A percentile compares a stretch with the other conserved stretches of the same genome.
These are phyloP conservation scores for Ceratobasidium papillatum DNA, from an alignment of 1,284 basidiomycete genomes.

Conservation along the genomic window DNA sequence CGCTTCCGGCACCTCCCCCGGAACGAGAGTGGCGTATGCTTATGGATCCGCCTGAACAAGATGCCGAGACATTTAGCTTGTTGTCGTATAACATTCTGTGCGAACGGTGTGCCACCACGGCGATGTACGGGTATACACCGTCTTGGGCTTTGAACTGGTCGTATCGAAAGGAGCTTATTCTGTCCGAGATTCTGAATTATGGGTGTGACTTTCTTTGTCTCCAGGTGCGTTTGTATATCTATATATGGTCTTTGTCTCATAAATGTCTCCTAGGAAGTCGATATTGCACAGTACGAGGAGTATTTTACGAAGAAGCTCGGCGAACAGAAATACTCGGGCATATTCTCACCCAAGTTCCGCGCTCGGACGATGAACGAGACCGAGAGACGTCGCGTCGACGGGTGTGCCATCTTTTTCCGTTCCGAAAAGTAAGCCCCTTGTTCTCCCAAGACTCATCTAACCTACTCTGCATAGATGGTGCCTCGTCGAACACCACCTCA, in stretches of 20 bases:
- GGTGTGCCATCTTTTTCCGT: slow-evolving; percentile 98
- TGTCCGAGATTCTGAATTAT: slow-evolving; percentile 86
- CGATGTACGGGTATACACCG: slow-evolving; percentile 96
- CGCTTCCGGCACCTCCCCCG: slow-evolving; percentile 83
- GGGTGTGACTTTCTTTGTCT: slow-evolving; percentile 93
- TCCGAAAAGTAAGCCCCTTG: slow-evolving; percentile 63
- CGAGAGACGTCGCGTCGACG: slow-evolving; percentile 91
- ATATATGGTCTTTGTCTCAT: slow-evolving; percentile 8
- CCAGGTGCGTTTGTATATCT: slow-evolving; percentile 56
- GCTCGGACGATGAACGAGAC: slow-evolving; percentile 93
- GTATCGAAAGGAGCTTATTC: slow-evolving; percentile 90
- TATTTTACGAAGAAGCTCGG: slow-evolving; percentile 85
- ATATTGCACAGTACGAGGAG: slow-evolving; percentile 92
- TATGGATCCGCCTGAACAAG: slow-evolving; percentile 61
- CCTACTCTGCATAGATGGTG: slow-evolving; percentile 64
- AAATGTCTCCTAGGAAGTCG: slow-evolving; percentile 72
- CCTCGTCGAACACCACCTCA: slow-evolving; percentile 91
- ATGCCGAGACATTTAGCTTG: slow-evolving; percentile 78
- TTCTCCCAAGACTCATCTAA: background rate
- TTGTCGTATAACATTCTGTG: slow-evolving; percentile 97
- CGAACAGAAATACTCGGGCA: slow-evolving; percentile 87
- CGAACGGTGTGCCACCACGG: slow-evolving; percentile 88
- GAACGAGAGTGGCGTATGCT: slow-evolving; percentile 85
- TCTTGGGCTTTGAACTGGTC: slow-evolving; percentile 96
- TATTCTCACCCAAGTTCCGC: slow-evolving; percentile 93